Percentiles rank a stretch among this genome's conserved stretches.
These are phyloP conservation scores for Globisporangium paroecandrum DNA, from an alignment of 352 stramenopile genomes.

Conservation along the genomic window DNA sequence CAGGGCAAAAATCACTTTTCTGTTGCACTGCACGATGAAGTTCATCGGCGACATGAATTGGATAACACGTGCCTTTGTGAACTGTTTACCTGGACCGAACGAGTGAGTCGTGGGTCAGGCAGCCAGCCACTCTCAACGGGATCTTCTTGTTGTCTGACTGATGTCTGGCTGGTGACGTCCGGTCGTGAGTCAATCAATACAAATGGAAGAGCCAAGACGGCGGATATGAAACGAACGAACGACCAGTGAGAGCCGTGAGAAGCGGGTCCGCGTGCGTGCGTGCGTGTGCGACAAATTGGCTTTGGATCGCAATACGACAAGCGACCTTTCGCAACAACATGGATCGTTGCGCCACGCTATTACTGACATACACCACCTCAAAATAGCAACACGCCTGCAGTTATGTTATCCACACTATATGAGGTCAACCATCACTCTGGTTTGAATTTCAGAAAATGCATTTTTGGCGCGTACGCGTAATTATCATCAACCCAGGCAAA, in stretches of 20 bases:
- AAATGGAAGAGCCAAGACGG: not conserved
- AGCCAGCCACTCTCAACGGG: no score
- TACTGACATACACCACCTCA: not conserved
- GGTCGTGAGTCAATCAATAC: not conserved
- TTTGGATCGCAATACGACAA: not conserved
- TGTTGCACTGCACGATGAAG: not conserved
- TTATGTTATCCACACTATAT: not conserved
- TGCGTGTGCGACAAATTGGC: not conserved
- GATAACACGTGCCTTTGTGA: not conserved
- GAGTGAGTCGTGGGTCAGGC: not conserved
- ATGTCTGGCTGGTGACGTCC: not conserved
- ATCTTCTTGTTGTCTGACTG: not conserved
- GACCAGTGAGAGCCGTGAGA: not conserved
- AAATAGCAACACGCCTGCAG: not conserved
- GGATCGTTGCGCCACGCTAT: not conserved
- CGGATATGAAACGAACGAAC: not conserved
- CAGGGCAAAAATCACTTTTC: not conserved
- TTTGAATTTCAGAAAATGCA: not conserved
- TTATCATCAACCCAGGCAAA: not conserved
- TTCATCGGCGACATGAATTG: not conserved
- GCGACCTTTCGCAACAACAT: not conserved
- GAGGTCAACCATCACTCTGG: not conserved
- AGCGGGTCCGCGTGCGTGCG: not conserved
- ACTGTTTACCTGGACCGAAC: not conserved
- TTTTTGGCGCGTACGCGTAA: constrained; percentile 1